Conservation (phyloP, 2,329 filamentous ascomycete species). For the Cercospora sp. region DNA sequence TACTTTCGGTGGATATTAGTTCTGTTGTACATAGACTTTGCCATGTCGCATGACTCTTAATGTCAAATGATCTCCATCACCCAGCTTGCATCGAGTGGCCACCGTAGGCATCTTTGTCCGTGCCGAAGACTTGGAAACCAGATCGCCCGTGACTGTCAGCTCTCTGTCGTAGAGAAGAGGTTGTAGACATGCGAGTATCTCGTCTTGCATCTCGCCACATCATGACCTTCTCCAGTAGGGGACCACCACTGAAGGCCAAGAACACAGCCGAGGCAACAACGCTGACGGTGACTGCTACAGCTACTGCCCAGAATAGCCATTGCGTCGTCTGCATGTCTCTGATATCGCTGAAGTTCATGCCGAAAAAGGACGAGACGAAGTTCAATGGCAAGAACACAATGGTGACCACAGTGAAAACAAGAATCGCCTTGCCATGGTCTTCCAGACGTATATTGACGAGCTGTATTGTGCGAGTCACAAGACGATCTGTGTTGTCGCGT, state of each 20-base stretch:
- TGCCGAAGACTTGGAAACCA: slow-evolving; percentile 20
- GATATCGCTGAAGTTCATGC: slow-evolving; percentile 47
- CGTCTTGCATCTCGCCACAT: slow-evolving; percentile 36
- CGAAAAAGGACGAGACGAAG: slow-evolving; percentile 48
- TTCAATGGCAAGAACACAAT: slow-evolving; percentile 48
- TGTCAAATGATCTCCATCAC: neutral
- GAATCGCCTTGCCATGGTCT: slow-evolving; percentile 47
- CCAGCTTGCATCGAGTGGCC: slow-evolving; percentile 10
- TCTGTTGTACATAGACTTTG: neutral
- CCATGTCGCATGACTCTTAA: neutral
- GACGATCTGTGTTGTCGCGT: slow-evolving; percentile 46
- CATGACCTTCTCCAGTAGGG: slow-evolving; percentile 41
- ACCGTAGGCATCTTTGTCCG: slow-evolving; percentile 15
- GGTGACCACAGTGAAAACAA: slow-evolving; percentile 49
- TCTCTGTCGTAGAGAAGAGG: slow-evolving; percentile 20
- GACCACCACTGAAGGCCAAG: slow-evolving; percentile 45
- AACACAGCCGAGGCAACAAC: slow-evolving; percentile 43
- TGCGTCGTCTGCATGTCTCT: slow-evolving; percentile 43
- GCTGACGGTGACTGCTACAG: slow-evolving; percentile 41
- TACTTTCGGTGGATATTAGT: slow-evolving; percentile 24
- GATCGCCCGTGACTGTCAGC: slow-evolving; percentile 3
- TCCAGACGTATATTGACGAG: slow-evolving; percentile 49
- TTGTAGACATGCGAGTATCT: slow-evolving; percentile 19
- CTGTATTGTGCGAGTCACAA: slow-evolving; percentile 48
- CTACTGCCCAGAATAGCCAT: slow-evolving; percentile 45